Percentiles rank a stretch among this genome's conserved stretches.
Evolutionary conservation across 2,329 filamentous ascomycete species (phyloP).

Genomic region (Reticulascus tulasneorum): DNA sequence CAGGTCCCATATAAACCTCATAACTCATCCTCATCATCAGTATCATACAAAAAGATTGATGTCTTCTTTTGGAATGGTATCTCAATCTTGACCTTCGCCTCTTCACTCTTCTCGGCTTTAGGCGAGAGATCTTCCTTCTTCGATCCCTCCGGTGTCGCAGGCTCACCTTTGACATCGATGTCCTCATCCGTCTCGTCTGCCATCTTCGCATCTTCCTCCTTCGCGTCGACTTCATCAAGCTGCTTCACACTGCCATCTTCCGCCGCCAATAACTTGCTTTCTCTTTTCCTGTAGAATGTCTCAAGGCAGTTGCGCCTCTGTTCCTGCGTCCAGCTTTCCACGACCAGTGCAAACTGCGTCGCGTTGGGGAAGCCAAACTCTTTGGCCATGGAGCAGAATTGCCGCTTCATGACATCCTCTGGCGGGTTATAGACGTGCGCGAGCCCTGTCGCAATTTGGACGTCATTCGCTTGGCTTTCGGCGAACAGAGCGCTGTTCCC

Average conservation of each 20-base stretch:
- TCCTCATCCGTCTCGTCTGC: slow-evolving; percentile 5
- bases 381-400: slow-evolving; percentile 88
- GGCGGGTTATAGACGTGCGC: slow-evolving; percentile 65
- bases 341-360: slow-evolving; percentile 82
- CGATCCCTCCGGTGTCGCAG: background rate
- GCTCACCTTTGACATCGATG: slow-evolving; percentile 2
- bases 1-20: too few relatives aligned
- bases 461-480: slow-evolving; percentile 33
- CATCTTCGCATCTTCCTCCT: slow-evolving; percentile 4
- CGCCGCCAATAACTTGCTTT: slow-evolving; percentile 42
- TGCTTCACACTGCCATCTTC: slow-evolving; percentile 22
- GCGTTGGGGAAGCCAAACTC: slow-evolving; percentile 72
- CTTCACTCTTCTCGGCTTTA: slow-evolving; percentile 1
- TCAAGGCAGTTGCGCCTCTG: slow-evolving; percentile 75
- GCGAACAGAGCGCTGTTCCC: slow-evolving; percentile 57
- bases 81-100: slow-evolving; percentile 1
- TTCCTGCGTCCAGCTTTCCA: slow-evolving; percentile 86
- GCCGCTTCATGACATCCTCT: slow-evolving; percentile 66
- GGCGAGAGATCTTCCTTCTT: slow-evolving; percentile 10
- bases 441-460: slow-evolving; percentile 5
- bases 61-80: slow-evolving; percentile 8
- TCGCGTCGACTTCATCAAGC: slow-evolving; percentile 14
- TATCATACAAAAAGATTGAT: slow-evolving; percentile 34
- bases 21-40: slow-evolving; percentile 34
- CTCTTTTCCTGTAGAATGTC: slow-evolving; percentile 69